A percentile compares a stretch with the other conserved stretches of the same genome.
These are phyloP conservation scores for Raffaelea ambrosiae DNA, from an alignment of 2,329 filamentous ascomycete genomes.

Conservation along the genomic window DNA sequence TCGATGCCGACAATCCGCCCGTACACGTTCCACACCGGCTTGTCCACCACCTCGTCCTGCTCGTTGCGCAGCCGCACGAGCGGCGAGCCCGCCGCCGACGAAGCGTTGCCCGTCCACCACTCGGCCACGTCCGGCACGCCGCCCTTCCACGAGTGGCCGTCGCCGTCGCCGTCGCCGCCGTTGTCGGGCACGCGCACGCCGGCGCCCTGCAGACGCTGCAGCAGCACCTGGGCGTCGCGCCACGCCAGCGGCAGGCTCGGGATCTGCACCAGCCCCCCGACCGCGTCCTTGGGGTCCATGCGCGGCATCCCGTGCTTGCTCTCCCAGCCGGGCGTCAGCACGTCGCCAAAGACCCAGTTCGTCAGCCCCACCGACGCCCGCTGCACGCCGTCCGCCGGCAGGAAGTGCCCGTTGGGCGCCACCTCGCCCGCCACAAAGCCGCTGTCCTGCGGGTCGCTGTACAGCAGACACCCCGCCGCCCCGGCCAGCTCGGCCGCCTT, in stretches of 20 bases:
- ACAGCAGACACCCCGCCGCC: constrained; percentile 80
- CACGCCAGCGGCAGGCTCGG: constrained; percentile 86
- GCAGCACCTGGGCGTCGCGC: constrained; percentile 74
- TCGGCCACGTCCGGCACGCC: constrained; percentile 65
- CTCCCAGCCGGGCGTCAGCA: constrained; percentile 82
- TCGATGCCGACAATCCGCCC: constrained; percentile 79
- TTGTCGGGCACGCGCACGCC: constrained; percentile 59
- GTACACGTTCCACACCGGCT: constrained; percentile 88
- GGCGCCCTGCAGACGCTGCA: constrained; percentile 67
- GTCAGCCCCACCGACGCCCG: constrained; percentile 72
- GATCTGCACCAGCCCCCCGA: constrained; percentile 70
- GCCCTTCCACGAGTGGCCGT: too few species aligned
- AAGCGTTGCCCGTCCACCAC: constrained; percentile 74
- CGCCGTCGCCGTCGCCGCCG: too few species aligned
- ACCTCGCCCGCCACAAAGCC: constrained; percentile 66
- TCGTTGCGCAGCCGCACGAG: constrained; percentile 75
- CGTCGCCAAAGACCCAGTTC: constrained; percentile 80
- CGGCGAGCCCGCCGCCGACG: constrained; percentile 48
- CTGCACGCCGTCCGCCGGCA: constrained; percentile 76
- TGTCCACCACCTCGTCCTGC: constrained; percentile 73
- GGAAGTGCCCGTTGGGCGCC: constrained; percentile 69
- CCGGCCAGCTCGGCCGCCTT: constrained; percentile 84
- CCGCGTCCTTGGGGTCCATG: constrained; percentile 59
- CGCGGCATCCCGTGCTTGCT: constrained; percentile 57
- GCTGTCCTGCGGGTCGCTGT: constrained; percentile 82